A percentile compares a stretch with the other conserved stretches of the same genome.
Evolutionary conservation across 2,329 filamentous ascomycete species (phyloP).

Genomic region (Aspergillus hortae): DNA sequence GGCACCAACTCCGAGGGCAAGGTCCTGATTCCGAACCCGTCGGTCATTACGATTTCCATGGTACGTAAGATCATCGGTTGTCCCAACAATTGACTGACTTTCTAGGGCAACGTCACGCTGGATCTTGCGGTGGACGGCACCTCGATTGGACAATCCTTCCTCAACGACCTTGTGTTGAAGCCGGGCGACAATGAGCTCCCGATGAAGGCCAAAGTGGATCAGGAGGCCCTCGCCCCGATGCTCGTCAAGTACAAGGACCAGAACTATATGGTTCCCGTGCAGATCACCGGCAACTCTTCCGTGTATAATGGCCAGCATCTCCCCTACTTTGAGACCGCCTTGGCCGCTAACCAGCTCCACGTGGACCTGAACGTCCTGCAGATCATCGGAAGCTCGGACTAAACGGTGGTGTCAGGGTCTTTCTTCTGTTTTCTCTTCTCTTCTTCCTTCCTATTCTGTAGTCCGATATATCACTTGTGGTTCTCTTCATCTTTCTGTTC

Average conservation of each 20-base stretch:
- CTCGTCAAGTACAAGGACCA: constrained; percentile 33
- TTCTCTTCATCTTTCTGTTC: too few relatives aligned
- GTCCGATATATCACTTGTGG: background rate
- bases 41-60: constrained; percentile 54
- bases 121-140: constrained; percentile 48
- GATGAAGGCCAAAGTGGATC: constrained; percentile 49
- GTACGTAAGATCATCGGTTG: constrained; percentile 19
- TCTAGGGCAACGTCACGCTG: constrained; percentile 54
- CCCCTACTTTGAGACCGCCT: constrained; percentile 52
- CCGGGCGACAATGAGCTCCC: constrained; percentile 54
- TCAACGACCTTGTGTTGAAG: constrained; percentile 50
- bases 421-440: background rate
- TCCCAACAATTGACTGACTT: constrained; percentile 5
- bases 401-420: background rate
- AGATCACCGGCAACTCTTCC: constrained; percentile 49
- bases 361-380: constrained; percentile 41
- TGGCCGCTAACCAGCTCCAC: constrained; percentile 45
- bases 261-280: constrained; percentile 49
- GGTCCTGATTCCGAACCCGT: constrained; percentile 58
- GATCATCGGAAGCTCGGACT: background rate
- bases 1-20: constrained; percentile 54
- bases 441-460: background rate
- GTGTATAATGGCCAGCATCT: constrained; percentile 49
- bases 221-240: constrained; percentile 32
- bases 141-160: constrained; percentile 47